Conservation (phyloP, 2,329 filamentous ascomycete species). For the Bertia moriformis region DNA sequence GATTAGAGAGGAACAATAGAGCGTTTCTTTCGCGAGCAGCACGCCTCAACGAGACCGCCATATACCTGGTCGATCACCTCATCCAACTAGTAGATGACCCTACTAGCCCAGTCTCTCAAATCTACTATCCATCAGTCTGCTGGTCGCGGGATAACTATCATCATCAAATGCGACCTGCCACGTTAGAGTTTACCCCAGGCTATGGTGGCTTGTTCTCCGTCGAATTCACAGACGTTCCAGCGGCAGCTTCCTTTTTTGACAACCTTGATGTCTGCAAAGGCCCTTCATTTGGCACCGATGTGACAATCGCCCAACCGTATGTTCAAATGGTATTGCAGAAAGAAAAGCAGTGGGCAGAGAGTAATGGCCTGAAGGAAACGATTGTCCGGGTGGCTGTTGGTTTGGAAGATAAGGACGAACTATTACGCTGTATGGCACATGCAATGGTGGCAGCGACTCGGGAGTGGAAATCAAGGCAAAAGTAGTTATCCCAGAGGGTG, state of each 20-base stretch:
- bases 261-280: not conserved
- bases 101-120: not conserved
- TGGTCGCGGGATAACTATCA: not conserved
- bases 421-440: no score
- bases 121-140: not conserved
- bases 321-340: not conserved
- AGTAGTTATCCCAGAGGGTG: no score
- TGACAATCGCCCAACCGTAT: not conserved
- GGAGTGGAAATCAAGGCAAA: no score
- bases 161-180: not conserved
- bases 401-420: not conserved
- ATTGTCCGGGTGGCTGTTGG: not conserved
- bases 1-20: not conserved
- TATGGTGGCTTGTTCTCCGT: not conserved
- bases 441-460: no score
- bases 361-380: not conserved
- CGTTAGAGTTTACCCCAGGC: not conserved
- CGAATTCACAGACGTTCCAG: not conserved
- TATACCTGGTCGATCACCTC: not conserved
- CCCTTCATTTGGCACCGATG: not conserved
- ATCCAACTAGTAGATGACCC: not conserved
- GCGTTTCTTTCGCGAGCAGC: not conserved
- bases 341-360: not conserved
- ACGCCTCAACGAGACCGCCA: not conserved
- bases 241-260: not conserved